phyloP scores from a whole-genome alignment of 1,139 yeast genomes.

The Williopsis jadinii region DNA sequence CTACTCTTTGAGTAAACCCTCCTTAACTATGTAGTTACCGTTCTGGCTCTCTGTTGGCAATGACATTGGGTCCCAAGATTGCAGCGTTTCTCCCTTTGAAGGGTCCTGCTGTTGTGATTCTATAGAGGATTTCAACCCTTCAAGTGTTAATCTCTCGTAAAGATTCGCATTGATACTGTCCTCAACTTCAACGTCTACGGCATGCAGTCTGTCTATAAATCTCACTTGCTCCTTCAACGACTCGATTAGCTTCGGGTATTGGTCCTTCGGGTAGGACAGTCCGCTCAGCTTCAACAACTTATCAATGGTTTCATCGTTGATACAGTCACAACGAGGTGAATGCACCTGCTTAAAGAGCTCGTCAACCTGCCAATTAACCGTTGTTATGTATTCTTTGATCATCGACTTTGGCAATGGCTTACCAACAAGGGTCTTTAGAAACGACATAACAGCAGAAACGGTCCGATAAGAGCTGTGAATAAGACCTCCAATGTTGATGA shows the following conservation, averaged over 20 bases:
- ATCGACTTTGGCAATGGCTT: neutral
- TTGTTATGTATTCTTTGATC: slow-evolving; percentile 1
- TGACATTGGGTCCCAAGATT: slow-evolving; percentile 31
- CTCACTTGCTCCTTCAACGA: slow-evolving; percentile 39
- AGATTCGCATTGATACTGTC: neutral
- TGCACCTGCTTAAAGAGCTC: slow-evolving; percentile 10
- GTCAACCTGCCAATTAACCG: slow-evolving; percentile 22
- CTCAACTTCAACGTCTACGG: slow-evolving; percentile 12
- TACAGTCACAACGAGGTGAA: slow-evolving; percentile 5
- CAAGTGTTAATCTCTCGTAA: slow-evolving; percentile 21
- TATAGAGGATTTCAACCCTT: slow-evolving; percentile 22
- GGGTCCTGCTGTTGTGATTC: slow-evolving; percentile 17
- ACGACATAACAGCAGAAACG: no score
- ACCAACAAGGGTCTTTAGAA: neutral
- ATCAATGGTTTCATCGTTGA: slow-evolving; percentile 7
- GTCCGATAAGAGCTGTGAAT: no score
- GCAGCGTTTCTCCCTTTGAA: slow-evolving; percentile 30
- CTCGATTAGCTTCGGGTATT: slow-evolving; percentile 24
- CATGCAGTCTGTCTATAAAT: slow-evolving; percentile 38
- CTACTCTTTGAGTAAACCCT: slow-evolving; percentile 28
- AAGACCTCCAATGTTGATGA: no score
- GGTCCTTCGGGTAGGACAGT: slow-evolving; percentile 25
- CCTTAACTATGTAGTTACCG: slow-evolving; percentile 32
- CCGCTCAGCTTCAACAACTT: slow-evolving; percentile 41
- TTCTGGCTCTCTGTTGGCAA: slow-evolving; percentile 25